phyloP scores from a whole-genome alignment of 1,139 yeast genomes.

The Yamadazyma buinensis region DNA sequence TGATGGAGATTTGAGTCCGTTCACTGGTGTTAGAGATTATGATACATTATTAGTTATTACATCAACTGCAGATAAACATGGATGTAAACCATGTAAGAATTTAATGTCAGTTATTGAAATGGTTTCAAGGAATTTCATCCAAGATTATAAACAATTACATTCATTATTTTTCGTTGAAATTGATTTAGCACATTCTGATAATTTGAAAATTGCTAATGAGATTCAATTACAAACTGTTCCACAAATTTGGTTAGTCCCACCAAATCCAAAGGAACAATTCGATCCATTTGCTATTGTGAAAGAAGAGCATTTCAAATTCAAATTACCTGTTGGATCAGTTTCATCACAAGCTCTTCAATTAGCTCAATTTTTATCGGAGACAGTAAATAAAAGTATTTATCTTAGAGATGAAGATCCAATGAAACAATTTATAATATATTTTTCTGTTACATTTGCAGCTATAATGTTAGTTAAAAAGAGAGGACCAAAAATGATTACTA shows the following conservation, averaged over 20 bases:
- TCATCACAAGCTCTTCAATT: slow-evolving; percentile 40
- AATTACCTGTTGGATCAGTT: slow-evolving; percentile 23
- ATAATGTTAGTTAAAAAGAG: slow-evolving; percentile 50
- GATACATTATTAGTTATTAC: slow-evolving; percentile 34
- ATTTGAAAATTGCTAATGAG: slow-evolving; percentile 31
- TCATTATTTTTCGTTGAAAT: slow-evolving; percentile 45
- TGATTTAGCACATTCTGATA: slow-evolving; percentile 44
- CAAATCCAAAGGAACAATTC: slow-evolving; percentile 23
- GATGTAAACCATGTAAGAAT: slow-evolving; percentile 27
- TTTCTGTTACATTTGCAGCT: slow-evolving; percentile 39
- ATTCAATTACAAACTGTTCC: slow-evolving; percentile 52
- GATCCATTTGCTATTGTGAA: slow-evolving; percentile 25
- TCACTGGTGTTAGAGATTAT: slow-evolving; percentile 36
- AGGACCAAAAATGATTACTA: slow-evolving; percentile 35
- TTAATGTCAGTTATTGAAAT: slow-evolving; percentile 6
- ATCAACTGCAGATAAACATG: slow-evolving; percentile 31
- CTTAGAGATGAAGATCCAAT: slow-evolving; percentile 41
- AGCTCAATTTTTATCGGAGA: slow-evolving; percentile 49
- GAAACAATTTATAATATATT: slow-evolving; percentile 42
- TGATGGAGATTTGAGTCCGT: slow-evolving; percentile 26
- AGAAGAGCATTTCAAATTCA: slow-evolving; percentile 30
- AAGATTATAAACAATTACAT: slow-evolving; percentile 36
- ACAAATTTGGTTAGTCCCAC: slow-evolving; percentile 63
- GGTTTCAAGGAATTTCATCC: slow-evolving; percentile 37
- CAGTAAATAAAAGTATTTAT: slow-evolving; percentile 38